Base-by-base conservation (phyloP, 2,329 filamentous ascomycete genomes). In the Cladosporium sp. region DNA sequence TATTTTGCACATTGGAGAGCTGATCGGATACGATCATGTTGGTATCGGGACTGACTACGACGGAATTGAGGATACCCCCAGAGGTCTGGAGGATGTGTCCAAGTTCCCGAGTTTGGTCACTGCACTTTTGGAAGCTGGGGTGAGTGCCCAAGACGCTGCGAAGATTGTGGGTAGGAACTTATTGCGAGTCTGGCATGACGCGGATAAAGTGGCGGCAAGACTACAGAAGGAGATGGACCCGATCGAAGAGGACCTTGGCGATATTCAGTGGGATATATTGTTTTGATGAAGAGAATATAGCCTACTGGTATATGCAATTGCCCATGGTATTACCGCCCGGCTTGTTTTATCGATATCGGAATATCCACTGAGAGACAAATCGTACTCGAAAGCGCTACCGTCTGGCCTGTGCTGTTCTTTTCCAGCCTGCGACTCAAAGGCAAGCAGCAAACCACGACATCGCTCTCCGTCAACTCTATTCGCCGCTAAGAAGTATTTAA, bases 11-110 rank as follows among this genome's bases (percentile, higher is more conserved):
- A 91, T 96, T 59, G 92, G 89, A 2, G 75, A 87, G 43, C 72
- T 86, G 32, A 89, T 95, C 55, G 92, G 92, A 3, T 96, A 86
- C 61, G 86, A 91, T 38, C 81, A 95, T 66, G 89, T 96, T 13
- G 92, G 91, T 0, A 70, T 96, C 14, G 92, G 92, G 0, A 90
- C 86, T 49, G 92, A 97, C 68, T 96, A 91, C 66, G 91, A 96
- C 66, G 92, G 83, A 8, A 91, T 91, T 53, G 64, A 68, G 1
- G 68, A 61, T 1, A 83, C 83, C 4, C 89, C 91, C 0, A 67
- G 74, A 50, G 92, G 91, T 0, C 70, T 97, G 44, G 88, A 93
- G 35, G 90, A 95, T 67, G 89, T 95, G 6, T 83, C 84, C 45
- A 89, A 88, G 66, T 95, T 86, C 63, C 91, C 90, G 0, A 81